Evolutionary conservation across 441 rosid species (phyloP), one percentile per base, ranked within the genome.

Genomic region (Daphne laureola): DNA sequence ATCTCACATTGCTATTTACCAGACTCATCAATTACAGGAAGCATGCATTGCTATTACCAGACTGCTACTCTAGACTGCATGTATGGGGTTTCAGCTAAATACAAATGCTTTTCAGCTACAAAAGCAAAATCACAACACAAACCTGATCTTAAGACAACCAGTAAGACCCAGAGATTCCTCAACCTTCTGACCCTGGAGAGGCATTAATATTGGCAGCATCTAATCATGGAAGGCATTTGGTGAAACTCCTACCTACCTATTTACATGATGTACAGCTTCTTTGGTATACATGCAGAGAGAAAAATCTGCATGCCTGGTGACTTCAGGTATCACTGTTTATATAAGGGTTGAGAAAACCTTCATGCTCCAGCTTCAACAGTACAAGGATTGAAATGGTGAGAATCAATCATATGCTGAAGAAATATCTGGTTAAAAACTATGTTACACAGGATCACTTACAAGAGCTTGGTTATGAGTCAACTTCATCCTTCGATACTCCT

Each of bases 401-500:
- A 38, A 38, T 16, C 38, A 38, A 38, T 16, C 38, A 57, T 21
- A 25, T 46, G 8, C 3, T 25, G 49, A 49, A 52, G 31, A 31
- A 3, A 16, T 17, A 14, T 31, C 38, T 31, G 38, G 57, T 23
- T 13, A 15, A 11, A 15, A 11, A 7, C 4, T 46, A 16, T 8
- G 27, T 50, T 57, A 51, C 40, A 63, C 23, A 42, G 35, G 46
- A 54, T 38, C 49, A 56, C 78, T 46, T 36, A 90, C 98, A 87
- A 69, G 61, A 57, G 96, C 96, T 68, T 78, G 72, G 58, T 57
- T 62, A 62, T 78, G 78, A 36, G 77, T 67, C 61, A 83, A 17
- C 78, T 87, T 90, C 82, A 90, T 90, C 70, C 86, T 81, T 45
- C 83, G 72, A 54, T 90, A 90, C 26, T 90, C 94, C 59, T 78